These are phyloP conservation scores for Saposhnikovia divaricata DNA, from an alignment of 129 eudicot species.

Conservation along the genomic window DNA sequence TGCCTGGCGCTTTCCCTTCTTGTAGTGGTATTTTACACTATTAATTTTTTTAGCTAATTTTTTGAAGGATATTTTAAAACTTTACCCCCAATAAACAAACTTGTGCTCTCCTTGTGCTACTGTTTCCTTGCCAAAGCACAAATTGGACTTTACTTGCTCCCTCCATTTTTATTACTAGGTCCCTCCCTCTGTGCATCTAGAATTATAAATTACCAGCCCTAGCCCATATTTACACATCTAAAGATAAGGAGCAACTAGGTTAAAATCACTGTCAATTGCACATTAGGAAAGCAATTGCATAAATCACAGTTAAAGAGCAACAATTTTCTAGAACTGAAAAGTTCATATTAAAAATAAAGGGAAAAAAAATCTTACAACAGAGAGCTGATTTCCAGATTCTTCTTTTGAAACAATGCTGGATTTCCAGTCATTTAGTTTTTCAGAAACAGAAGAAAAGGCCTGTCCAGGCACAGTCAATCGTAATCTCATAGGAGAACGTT, in stretches of 20 bases:
- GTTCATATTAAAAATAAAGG: too few relatives aligned
- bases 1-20: not conserved
- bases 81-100: not conserved
- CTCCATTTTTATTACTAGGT: too few relatives aligned
- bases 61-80: too few relatives aligned
- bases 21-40: not conserved
- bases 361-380: constrained; percentile 48
- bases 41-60: too few relatives aligned
- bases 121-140: too few relatives aligned
- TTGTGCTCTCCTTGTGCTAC: not conserved
- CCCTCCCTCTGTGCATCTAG: not conserved
- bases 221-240: not conserved
- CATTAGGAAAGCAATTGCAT: not conserved
- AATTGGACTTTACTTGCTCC: not conserved
- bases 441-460: constrained; percentile 42
- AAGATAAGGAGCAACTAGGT: not conserved
- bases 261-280: not conserved
- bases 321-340: not conserved
- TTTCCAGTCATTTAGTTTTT: constrained; percentile 66
- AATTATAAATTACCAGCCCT: not conserved
- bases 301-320: not conserved
- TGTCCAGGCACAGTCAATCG: constrained; percentile 45
- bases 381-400: constrained; percentile 63
- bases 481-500: constrained; percentile 84
- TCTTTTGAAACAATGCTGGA: constrained; percentile 55